phyloP scores from a whole-genome alignment of 345 rosid species.

The Durio zibethinus region DNA sequence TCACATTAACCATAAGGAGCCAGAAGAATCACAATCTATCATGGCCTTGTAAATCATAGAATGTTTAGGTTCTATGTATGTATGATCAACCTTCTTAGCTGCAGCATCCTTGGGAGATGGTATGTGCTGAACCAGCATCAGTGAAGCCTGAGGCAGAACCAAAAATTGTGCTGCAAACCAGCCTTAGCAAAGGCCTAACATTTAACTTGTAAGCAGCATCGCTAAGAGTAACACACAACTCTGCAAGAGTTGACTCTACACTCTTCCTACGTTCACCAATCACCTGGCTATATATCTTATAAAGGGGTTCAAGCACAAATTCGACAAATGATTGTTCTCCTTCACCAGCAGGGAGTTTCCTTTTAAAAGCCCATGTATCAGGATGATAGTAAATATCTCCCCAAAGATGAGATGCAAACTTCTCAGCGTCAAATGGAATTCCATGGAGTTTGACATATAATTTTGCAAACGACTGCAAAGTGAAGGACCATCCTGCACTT shows the following conservation, averaged over 20 bases:
- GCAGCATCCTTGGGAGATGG: slow-evolving; percentile 95
- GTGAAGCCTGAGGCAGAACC: slow-evolving; percentile 97
- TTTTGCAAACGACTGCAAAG: slow-evolving; percentile 94
- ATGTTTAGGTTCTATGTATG: slow-evolving; percentile 76
- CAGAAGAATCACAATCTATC: slow-evolving; percentile 82
- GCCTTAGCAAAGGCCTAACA: slow-evolving; percentile 85
- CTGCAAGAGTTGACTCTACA: slow-evolving; percentile 92
- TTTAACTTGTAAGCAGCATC: slow-evolving; percentile 86
- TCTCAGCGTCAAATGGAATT: slow-evolving; percentile 77
- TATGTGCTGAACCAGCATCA: slow-evolving; percentile 90
- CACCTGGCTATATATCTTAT: slow-evolving; percentile 96
- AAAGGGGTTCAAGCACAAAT: slow-evolving; percentile 92
- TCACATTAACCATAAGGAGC: slow-evolving; percentile 92
- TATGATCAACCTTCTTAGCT: slow-evolving; percentile 73
- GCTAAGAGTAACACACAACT: slow-evolving; percentile 89
- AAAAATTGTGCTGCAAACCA: slow-evolving; percentile 90
- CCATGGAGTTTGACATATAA: slow-evolving; percentile 91
- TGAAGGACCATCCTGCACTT: slow-evolving; percentile 94
- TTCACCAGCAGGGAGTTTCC: slow-evolving; percentile 73
- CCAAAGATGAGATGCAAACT: slow-evolving; percentile 93
- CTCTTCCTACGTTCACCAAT: slow-evolving; percentile 98
- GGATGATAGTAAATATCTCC: slow-evolving; percentile 87
- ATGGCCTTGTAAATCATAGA: slow-evolving; percentile 68
- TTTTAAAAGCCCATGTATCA: slow-evolving; percentile 65
- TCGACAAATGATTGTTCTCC: slow-evolving; percentile 92